These are phyloP conservation scores for Telfairia occidentalis DNA, from an alignment of 331 rosid species.

Conservation along the genomic window DNA sequence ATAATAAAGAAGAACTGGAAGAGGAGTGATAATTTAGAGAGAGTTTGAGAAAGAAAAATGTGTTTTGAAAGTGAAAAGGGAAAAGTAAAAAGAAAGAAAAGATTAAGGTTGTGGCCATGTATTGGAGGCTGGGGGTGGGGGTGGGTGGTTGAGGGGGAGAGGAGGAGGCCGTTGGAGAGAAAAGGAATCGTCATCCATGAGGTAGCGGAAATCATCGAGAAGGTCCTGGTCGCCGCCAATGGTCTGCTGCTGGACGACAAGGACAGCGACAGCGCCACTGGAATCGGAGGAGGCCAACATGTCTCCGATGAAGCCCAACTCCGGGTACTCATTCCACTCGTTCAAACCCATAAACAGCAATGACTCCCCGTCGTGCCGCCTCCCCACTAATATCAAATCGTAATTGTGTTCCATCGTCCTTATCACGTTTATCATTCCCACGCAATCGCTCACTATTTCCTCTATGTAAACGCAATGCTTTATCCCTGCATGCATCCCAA, in stretches of 20 bases:
- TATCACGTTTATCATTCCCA: constrained; percentile 30
- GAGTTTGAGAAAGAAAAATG: no score
- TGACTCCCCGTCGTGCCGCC: constrained; percentile 34
- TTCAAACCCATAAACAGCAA: constrained; percentile 28
- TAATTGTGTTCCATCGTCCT: constrained; percentile 22
- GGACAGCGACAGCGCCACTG: constrained; percentile 22
- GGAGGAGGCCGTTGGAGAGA: constrained; percentile 8
- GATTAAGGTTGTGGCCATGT: background rate
- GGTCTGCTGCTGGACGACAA: constrained; percentile 58
- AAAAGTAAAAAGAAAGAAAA: no score
- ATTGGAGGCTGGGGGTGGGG: background rate
- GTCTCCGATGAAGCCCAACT: constrained; percentile 48
- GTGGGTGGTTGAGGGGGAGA: background rate
- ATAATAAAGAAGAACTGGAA: no score
- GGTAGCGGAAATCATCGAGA: background rate
- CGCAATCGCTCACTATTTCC: constrained; percentile 25
- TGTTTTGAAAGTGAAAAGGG: no score
- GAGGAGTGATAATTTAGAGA: no score
- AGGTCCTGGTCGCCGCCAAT: background rate
- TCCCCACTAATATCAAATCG: constrained; percentile 44
- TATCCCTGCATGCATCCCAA: no score
- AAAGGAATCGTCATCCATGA: background rate
- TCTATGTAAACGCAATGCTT: constrained; percentile 25
- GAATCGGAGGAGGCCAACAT: constrained; percentile 33
- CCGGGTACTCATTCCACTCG: constrained; percentile 51